Evolutionary conservation across 768 basidiomycete species (phyloP), one percentile per base, ranked within the genome.

Genomic region (Russula lepida): DNA sequence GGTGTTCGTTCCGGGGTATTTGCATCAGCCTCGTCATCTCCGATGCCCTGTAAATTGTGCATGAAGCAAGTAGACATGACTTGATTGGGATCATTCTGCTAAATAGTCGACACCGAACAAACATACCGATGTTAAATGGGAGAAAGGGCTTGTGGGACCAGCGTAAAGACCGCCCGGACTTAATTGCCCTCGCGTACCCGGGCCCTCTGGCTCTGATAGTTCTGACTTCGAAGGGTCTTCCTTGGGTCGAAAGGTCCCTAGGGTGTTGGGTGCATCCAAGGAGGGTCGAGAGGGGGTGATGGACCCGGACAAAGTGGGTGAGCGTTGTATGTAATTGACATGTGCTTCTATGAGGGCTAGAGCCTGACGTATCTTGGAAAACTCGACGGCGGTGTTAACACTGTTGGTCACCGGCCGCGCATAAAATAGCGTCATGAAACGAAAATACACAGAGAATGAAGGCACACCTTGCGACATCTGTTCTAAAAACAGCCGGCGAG

Each of bases 141-240:
- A 84, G 46, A 83, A 83, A 41, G 84, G 81, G 66, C 86, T 86
- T 9, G 89, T 92, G 39, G 89, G 81, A n/a, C 89, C 89, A 46
- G 86, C 80, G 71, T 88, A 92, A 47, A 88, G 75, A 11, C 88
- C 88, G 17, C 85, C 82, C 59, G 82, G 80, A 2, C 77, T 79
- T 66, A 82, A 84, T 56, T 77, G 80, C 50, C 85, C 85, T 32
- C 87, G 76, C 75, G 87, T 83, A 15, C 86, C 85, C 35, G 88
- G 88, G 1, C 76, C 74, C 56, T 82, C 80, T 23, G 83, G 79
- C 44, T 79, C 67, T 21, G 72, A 69, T 66, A 84, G 83, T 21
- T 54, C 61, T 17, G 47, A 33, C 8, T 58, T 53, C 28, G 41
- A 23, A 44, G 27, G 35, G 27, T 62, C 60, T 23, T 57, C 51